Base-by-base conservation (phyloP, 345 rosid species). In the Erysimum cheiranthoides region DNA sequence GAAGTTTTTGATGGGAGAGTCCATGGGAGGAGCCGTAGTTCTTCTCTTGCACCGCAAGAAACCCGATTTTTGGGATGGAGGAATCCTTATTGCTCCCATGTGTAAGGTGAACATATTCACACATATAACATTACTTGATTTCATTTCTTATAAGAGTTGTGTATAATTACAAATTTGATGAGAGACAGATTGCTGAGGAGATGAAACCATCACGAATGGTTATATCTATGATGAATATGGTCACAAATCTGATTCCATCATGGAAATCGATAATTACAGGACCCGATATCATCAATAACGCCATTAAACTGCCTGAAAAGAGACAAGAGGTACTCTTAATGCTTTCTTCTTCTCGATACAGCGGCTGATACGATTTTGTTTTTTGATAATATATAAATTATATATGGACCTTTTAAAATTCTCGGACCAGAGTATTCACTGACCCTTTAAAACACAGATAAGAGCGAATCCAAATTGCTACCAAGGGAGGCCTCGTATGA, bases 1-100 rank as follows among this genome's bases (percentile, higher is more conserved):
- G 87, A 91, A 85, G 59, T 87, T 79, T 63, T 45, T 92, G 84
- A 51, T 94, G 61, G 97, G 97, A 34, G 99, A 94, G 57, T 92
- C 99, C 5, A 81, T 94, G 97, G 97, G 97, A 73, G 99, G 97
- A 79, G 97, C 97, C 1, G 82, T 92, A 65, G 77, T 82, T 47
- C 85, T 90, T 32, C 82, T 87, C 45, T 50, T 92, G 7, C 96
- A 89, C 69, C 88, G 90, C 71, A 86, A 86, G 82, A 85, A 54
- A 78, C 92, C 93, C 0, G 79, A 80, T 3, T 86, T 78, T 40
- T 95, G 97, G 96, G 89, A 86, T 70, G 99, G 97, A 43, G 96
- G 89, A 10, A 68, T 95, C 69, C 68, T 92, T 80, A 87, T 84
- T 31, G 97, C 97, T 4, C 99, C 97, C 25, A 90, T 92, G 97